Conservation (phyloP, 1,139 yeast genomes). For the Protomyces gravidus region DNA sequence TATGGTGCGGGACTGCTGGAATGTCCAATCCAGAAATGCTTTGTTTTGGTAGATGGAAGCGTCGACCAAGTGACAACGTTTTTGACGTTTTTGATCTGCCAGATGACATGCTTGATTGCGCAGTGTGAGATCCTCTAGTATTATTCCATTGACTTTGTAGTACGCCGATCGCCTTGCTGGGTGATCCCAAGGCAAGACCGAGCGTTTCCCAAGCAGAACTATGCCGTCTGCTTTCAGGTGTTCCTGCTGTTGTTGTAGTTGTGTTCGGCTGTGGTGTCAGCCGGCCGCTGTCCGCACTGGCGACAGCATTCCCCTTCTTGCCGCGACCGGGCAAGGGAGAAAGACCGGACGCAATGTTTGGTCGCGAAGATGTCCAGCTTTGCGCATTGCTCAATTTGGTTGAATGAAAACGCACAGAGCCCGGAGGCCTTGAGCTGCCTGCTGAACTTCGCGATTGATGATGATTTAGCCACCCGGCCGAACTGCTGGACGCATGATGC, state of each 20-base stretch:
- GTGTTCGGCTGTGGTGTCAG: not conserved
- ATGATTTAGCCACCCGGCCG: not conserved
- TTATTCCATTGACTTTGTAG: not conserved
- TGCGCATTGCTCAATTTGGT: not conserved
- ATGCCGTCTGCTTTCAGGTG: not conserved
- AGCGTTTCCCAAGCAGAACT: not conserved
- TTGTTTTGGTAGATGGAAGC: not conserved
- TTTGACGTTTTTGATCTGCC: not conserved
- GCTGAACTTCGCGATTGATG: not conserved
- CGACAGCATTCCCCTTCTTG: not conserved
- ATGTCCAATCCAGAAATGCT: not conserved
- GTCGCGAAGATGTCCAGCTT: constrained; percentile 1
- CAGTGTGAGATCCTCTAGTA: not conserved
- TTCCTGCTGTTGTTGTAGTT: not conserved
- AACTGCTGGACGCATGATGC: not conserved
- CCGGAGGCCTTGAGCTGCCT: not conserved
- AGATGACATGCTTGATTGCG: not conserved
- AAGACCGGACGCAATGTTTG: not conserved
- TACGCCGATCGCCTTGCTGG: not conserved
- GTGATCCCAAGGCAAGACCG: not conserved
- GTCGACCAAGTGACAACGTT: not conserved
- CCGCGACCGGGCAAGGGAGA: not conserved
- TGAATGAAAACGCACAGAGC: not conserved
- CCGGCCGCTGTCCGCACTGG: not conserved
- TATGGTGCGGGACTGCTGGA: not conserved